These are phyloP conservation scores for Komagataella pastoris DNA, from an alignment of 805 yeast species.

Conservation along the genomic window DNA sequence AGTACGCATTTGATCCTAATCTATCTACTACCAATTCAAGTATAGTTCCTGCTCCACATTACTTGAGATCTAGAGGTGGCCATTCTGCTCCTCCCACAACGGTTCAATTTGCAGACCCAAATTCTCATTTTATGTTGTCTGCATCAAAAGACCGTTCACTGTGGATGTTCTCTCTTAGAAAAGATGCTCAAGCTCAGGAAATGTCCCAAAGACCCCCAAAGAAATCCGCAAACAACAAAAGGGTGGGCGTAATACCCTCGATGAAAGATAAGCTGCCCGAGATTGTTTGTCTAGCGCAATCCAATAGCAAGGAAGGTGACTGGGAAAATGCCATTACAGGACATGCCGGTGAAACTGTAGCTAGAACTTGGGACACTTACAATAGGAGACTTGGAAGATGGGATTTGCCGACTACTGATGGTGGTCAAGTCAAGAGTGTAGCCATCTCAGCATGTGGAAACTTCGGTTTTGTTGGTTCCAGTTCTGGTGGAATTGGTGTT, in stretches of 20 bases:
- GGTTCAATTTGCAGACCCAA: slow-evolving; percentile 60
- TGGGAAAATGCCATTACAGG: slow-evolving; percentile 93
- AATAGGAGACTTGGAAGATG: slow-evolving; percentile 71
- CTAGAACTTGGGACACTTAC: slow-evolving; percentile 83
- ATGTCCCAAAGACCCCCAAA: slow-evolving; percentile 60
- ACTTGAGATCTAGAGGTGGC: slow-evolving; percentile 92
- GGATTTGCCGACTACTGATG: slow-evolving; percentile 62
- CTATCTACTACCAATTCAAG: slow-evolving; percentile 48
- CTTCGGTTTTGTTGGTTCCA: slow-evolving; percentile 84
- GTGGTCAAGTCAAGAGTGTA: slow-evolving; percentile 60
- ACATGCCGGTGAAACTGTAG: slow-evolving; percentile 71
- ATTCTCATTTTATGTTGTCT: slow-evolving; percentile 72
- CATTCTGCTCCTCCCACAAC: slow-evolving; percentile 82
- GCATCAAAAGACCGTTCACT: slow-evolving; percentile 78
- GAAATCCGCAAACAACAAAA: slow-evolving; percentile 28
- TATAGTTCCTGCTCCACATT: slow-evolving; percentile 80
- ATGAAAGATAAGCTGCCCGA: slow-evolving; percentile 68
- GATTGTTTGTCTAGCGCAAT: slow-evolving; percentile 54
- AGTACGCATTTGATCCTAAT: slow-evolving; percentile 88
- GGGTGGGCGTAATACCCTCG: slow-evolving; percentile 40
- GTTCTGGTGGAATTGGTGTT: slow-evolving; percentile 71
- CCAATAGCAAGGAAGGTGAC: slow-evolving; percentile 65
- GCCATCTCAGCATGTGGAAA: slow-evolving; percentile 89
- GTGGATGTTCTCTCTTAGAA: slow-evolving; percentile 87
- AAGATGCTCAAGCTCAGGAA: slow-evolving; percentile 94